Evolutionary conservation across 1,284 basidiomycete genomes (phyloP).

Genomic region (Cryptococcus sp.): DNA sequence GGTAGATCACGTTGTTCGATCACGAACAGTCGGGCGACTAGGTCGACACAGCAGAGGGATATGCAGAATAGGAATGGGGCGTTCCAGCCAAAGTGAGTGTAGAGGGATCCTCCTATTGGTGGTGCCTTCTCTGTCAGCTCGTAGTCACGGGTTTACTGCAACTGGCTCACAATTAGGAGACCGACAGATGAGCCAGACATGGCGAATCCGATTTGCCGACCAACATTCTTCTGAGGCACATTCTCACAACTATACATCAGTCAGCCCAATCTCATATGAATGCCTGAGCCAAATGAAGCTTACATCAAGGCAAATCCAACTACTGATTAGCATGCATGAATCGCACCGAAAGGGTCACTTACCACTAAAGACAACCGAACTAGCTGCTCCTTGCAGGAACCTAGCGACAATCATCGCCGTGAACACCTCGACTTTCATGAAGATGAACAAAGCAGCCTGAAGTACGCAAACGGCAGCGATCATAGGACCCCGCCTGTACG

Average conservation of each 20-base stretch:
- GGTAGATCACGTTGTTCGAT: slow-evolving; percentile 50
- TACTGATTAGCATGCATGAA: not conserved
- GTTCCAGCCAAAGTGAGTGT: slow-evolving; percentile 40
- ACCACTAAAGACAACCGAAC: slow-evolving; percentile 70
- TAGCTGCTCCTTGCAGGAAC: slow-evolving; percentile 65
- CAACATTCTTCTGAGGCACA: slow-evolving; percentile 57
- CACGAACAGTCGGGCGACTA: slow-evolving; percentile 54
- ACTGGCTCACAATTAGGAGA: slow-evolving; percentile 49
- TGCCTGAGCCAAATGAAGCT: not conserved
- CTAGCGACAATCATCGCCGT: slow-evolving; percentile 68
- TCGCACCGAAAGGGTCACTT: slow-evolving; percentile 49
- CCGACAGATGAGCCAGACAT: slow-evolving; percentile 67
- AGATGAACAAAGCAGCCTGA: slow-evolving; percentile 56
- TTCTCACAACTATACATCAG: slow-evolving; percentile 59
- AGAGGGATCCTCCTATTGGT: slow-evolving; percentile 66
- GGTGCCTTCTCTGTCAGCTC: slow-evolving; percentile 44
- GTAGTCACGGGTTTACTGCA: slow-evolving; percentile 17
- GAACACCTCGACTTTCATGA: slow-evolving; percentile 70
- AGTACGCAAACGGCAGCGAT: slow-evolving; percentile 49
- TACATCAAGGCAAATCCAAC: slow-evolving; percentile 24
- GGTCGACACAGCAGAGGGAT: slow-evolving; percentile 56
- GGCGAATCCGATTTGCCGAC: slow-evolving; percentile 66
- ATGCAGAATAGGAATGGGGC: slow-evolving; percentile 14
- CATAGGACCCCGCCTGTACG: slow-evolving; percentile 57
- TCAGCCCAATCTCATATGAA: not conserved